A percentile compares a stretch with the other conserved stretches of the same genome.
These are phyloP conservation scores for Paracoccidioides brasiliensis DNA, from an alignment of 2,329 filamentous ascomycete genomes.

Conservation along the genomic window DNA sequence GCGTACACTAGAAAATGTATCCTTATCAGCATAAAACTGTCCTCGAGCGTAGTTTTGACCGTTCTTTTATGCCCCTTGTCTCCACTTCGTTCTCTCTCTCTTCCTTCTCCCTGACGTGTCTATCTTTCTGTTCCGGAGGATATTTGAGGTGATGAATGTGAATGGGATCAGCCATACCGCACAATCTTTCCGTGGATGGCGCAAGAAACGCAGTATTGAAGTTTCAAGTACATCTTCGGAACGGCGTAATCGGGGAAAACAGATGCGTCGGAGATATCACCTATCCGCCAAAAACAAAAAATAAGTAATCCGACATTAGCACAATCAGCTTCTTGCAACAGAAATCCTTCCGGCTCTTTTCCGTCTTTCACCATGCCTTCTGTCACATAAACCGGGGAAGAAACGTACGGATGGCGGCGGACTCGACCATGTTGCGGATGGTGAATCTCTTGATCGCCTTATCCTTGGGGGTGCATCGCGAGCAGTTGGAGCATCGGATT, in stretches of 20 bases:
- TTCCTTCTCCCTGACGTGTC: not conserved
- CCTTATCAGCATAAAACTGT: not conserved
- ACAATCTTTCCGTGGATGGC: constrained; percentile 99
- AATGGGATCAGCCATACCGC: constrained; percentile 57
- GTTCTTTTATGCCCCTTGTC: not conserved
- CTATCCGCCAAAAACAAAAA: constrained; percentile 35
- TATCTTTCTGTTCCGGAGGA: not conserved
- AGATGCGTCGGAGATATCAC: constrained; percentile 99
- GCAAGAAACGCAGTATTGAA: constrained; percentile 99
- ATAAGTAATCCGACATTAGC: not conserved
- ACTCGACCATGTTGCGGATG: constrained; percentile 99
- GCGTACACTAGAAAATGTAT: constrained; percentile 58
- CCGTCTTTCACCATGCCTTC: not conserved
- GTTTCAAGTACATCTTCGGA: constrained; percentile 99
- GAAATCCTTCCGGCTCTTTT: not conserved
- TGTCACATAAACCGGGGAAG: constrained; percentile 2
- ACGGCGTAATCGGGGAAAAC: constrained; percentile 99
- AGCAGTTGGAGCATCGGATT: constrained; percentile 86
- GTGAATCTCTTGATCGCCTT: constrained; percentile 99
- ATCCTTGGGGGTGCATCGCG: constrained; percentile 90
- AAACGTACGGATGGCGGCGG: constrained; percentile 93
- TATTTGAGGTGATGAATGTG: not conserved
- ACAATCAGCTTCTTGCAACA: not conserved
- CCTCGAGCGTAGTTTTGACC: too few relatives aligned
- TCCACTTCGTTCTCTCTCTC: too few relatives aligned